Base-by-base conservation (phyloP, 1,284 basidiomycete species). In the Chalciporus sp. region DNA sequence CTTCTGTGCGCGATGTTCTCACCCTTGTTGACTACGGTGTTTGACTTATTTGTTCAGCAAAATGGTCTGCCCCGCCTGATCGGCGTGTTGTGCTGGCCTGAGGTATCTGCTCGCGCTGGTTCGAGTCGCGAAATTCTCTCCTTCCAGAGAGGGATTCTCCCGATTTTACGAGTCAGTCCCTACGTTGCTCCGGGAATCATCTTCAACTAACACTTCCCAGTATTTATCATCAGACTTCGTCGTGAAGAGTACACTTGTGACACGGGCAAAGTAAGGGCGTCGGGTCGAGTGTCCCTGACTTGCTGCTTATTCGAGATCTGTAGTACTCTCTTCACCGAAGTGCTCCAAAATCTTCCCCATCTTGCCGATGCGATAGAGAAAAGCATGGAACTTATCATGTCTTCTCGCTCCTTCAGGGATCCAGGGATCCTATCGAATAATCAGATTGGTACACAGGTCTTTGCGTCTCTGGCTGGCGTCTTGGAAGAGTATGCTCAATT, bases 141-240 rank as follows among this genome's bases (percentile, higher is more conserved):
- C 0, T 89, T 88, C 54, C 85, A 88, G 58, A 70, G 76, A 19
- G 82, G 79, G 0, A 80, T 80, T 55, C 66, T 88, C 12, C 83
- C 81, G 0, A 57, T 88, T 12, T 68, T 90, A 19, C 76, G 80
- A 50, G 86, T 87, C 60, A 39, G 76, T 54, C 5, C 10, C 14
- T 19, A 26, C 8, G 14, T 57, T 44, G 43, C 44, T 40, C 23
- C 61, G 20, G 27, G 14, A 17, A 23, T 37, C 2, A n/a, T 11
- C 3, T 46, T 42, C 16, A 4, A 6, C 56, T 57, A 46, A 56
- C 41, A 23, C 40, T 1, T 33, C 33, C 20, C 48, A 88, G 84
- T 87, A 85, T 59, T 68, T 86, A 27, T 78, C 86, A 0, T 88
- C 85, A 1, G 80, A 85, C 41, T 76, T 82, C 43, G 79, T 90